Base-by-base conservation (phyloP, 768 basidiomycete species). In the Leucocoprinus sp. region DNA sequence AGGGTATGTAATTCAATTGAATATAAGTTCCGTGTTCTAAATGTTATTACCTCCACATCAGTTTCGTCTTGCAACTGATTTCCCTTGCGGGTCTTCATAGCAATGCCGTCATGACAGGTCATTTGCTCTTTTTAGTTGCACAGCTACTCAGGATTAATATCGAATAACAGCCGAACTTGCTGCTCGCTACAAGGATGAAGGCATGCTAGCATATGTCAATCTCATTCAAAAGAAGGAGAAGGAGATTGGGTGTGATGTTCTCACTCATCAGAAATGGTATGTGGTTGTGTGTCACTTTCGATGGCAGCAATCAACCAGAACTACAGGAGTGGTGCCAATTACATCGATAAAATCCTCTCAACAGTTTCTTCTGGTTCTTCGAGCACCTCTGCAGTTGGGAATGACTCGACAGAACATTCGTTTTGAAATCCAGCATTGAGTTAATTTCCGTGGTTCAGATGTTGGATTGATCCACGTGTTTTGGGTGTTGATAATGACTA, bases 231-330 rank as follows among this genome's bases (percentile, higher is more conserved):
- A 78, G 52, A 91, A 87, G 61, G 91, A 95, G 64, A 86, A 83
- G 62, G 89, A 84, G 55, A 76, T 92, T 41, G 85, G 85, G 26
- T 86, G 84, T 49, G 91, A 95, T 60, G 90, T 95, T 24, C 68
- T 93, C 37, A 95, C 87, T 2, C 91, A 95, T 62, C 91, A 95
- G 67, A 93, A 92, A 73, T 96, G 92, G 91, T 81, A 31, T 47
- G 73, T 31, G 38, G 28, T 23, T 22, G 7, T 48, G 36, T 17
- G 64, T 37, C 36, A 15, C 41, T 19, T 31, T 22, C 38, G 37
- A 9, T 37, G 11, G 38, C 31, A 33, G 31, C 28, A 27, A 45
- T 49, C 15, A 29, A 37, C 31, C 37, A 18, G 42, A 42, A 35
- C 29, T 53, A 5, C 55, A 88, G 84, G 85, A 91, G 89, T 52